Conservation (phyloP, 2,329 filamentous ascomycete species). For the Clarireedia paspali region DNA sequence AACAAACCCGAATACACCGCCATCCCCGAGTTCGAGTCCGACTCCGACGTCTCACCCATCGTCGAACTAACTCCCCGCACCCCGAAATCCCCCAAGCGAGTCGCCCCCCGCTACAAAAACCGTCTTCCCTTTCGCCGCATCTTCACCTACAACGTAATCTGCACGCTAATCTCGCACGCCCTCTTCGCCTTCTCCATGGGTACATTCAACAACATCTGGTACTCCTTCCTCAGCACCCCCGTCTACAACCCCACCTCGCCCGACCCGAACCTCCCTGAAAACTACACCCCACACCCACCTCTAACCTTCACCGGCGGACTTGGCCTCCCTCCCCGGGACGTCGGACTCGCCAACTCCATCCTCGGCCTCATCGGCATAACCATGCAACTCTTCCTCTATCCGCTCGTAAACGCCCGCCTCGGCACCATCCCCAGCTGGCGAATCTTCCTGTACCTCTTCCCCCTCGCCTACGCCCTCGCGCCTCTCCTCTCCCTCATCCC, state of each 20-base stretch:
- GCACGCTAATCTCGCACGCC: constrained; percentile 42
- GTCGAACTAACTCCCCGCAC: constrained; percentile 8
- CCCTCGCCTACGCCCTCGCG: constrained; percentile 59
- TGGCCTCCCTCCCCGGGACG: constrained; percentile 60
- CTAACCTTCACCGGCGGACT: constrained; percentile 58
- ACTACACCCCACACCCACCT: constrained; percentile 34
- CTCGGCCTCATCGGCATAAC: constrained; percentile 69
- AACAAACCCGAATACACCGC: constrained; percentile 8
- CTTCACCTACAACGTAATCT: constrained; percentile 34
- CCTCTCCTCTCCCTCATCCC: constrained; percentile 67
- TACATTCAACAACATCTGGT: constrained; percentile 53
- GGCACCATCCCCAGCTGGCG: constrained; percentile 64
- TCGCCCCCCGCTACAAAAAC: constrained; percentile 23
- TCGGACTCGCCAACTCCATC: constrained; percentile 72
- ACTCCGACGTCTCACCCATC: constrained; percentile 2
- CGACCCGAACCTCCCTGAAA: constrained; percentile 34
- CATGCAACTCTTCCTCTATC: constrained; percentile 66
- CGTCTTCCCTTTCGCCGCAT: constrained; percentile 40
- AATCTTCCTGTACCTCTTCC: constrained; percentile 61
- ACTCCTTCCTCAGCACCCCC: constrained; percentile 55
- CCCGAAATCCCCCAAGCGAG: constrained; percentile 19
- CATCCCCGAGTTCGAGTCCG: constrained; percentile 1
- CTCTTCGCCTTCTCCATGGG: constrained; percentile 53
- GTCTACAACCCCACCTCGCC: constrained; percentile 30
- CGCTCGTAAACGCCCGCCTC: constrained; percentile 54